Percentiles rank a stretch among this genome's conserved stretches.
phyloP scores from a whole-genome alignment of 2,329 filamentous ascomycete species.

The Neopestalotiopsis rosae region DNA sequence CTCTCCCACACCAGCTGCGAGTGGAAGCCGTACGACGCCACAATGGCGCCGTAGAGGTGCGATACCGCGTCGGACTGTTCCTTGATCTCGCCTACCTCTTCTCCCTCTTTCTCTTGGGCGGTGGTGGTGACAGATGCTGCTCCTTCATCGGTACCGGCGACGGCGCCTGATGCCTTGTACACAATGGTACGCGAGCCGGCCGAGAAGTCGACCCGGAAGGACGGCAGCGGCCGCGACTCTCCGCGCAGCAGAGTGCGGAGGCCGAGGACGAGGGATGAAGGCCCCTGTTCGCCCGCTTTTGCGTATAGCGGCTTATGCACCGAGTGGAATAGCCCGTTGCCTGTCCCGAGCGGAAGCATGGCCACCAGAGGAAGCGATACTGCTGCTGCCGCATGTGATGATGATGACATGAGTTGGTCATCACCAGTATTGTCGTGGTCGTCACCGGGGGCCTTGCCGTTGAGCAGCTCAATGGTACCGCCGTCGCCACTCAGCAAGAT shows the following conservation, averaged over 20 bases:
- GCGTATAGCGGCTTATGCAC: slow-evolving; percentile 63
- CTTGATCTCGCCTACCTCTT: slow-evolving; percentile 19
- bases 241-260: slow-evolving; percentile 67
- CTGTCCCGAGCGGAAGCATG: slow-evolving; percentile 67
- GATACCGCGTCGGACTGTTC: slow-evolving; percentile 41
- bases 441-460: slow-evolving; percentile 50
- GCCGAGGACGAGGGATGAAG: slow-evolving; percentile 52
- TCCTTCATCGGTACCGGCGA: background rate
- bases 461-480: slow-evolving; percentile 82
- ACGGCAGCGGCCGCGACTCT: slow-evolving; percentile 58
- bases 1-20: slow-evolving; percentile 88
- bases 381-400: background rate
- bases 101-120: background rate
- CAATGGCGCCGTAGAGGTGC: slow-evolving; percentile 75
- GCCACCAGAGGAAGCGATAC: slow-evolving; percentile 49
- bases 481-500: slow-evolving; percentile 88
- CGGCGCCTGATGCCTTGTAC: slow-evolving; percentile 28
- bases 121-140: background rate
- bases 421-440: slow-evolving; percentile 3
- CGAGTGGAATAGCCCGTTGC: slow-evolving; percentile 69
- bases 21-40: slow-evolving; percentile 90
- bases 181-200: slow-evolving; percentile 57
- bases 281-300: slow-evolving; percentile 22
- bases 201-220: slow-evolving; percentile 67
- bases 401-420: no score